Evolutionary conservation across 139 green algal species (phyloP), one percentile per base, ranked within the genome.

Genomic region (Picochlorum sp.): DNA sequence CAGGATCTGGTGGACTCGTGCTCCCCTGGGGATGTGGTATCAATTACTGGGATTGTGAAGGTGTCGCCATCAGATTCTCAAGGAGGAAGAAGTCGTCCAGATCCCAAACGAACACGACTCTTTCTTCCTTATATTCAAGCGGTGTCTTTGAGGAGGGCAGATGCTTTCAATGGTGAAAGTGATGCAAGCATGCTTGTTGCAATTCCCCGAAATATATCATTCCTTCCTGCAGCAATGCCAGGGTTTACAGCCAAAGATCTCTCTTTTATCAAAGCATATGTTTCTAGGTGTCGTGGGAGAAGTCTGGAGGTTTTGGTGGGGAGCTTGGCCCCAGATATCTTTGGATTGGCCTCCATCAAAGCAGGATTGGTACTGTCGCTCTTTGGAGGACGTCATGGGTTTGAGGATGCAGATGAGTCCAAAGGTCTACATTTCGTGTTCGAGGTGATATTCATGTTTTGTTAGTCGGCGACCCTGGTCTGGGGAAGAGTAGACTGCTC

Each of bases 81-180:
- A 63, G 70, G 68, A 45, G 49, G 45, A 20, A 41, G 49, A 37
- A 23, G n/a, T 34, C 70, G 57, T 6, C 66, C 69, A 41, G 62
- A 69, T 5, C 61, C 63, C 11, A 78, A 70, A 23, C 62, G 80
- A 68, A 73, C 86, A 45, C 71, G 68, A 50, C 65, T 97, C 21
- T 95, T 95, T 72, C 65, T 94, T 26, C 80, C 96, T 21, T 97
- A 93, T 67, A n/a, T 97, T 52, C 82, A 97, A 8, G 91, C 88
- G 0, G 38, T 95, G 9, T 96, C 91, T 1, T 65, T 97, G 1
- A 44, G 57, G 26, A 49, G n/a, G 26, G 28, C 51, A 32, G 56
- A 34, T 49, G 47, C 24, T 9, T 6, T 61, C 16, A n/a, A 49
- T 30, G 52, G 45, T 24, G 11, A 21, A 8, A 15, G 23, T 61